Conservation (phyloP, 2,329 filamentous ascomycete species). For the Bipolaris bicolor region DNA sequence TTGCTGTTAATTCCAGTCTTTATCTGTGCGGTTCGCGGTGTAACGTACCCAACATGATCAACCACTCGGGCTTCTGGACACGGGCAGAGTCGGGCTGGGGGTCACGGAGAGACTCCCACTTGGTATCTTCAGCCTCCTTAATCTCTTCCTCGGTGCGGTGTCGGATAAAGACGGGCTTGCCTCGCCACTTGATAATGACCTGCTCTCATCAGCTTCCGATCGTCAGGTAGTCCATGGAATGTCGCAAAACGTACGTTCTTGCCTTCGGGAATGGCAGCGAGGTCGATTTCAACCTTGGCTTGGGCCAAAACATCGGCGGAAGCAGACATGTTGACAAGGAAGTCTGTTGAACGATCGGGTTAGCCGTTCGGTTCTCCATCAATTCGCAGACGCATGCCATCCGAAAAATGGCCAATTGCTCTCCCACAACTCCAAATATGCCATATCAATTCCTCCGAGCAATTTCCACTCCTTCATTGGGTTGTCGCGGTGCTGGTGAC, state of each 20-base stretch:
- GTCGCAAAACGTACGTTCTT: slow-evolving; percentile 81
- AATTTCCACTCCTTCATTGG: slow-evolving; percentile 14
- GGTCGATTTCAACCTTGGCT: slow-evolving; percentile 98
- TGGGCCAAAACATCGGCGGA: slow-evolving; percentile 98
- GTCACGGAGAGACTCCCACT: slow-evolving; percentile 84
- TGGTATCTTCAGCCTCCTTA: slow-evolving; percentile 88
- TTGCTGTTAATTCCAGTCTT: slow-evolving; percentile 32
- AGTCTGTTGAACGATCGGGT: slow-evolving; percentile 68
- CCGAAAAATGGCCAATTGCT: slow-evolving; percentile 42
- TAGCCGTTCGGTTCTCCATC: slow-evolving; percentile 40
- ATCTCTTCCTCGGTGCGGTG: slow-evolving; percentile 95
- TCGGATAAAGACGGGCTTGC: slow-evolving; percentile 99
- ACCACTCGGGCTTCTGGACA: slow-evolving; percentile 98
- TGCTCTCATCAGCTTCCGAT: slow-evolving; percentile 48
- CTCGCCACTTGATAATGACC: slow-evolving; percentile 99
- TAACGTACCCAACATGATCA: slow-evolving; percentile 88
- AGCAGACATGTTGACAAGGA: slow-evolving; percentile 99
- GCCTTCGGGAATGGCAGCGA: slow-evolving; percentile 91
- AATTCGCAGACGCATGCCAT: slow-evolving; percentile 30
- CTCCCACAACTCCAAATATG: slow-evolving; percentile 8
- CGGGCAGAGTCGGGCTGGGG: slow-evolving; percentile 89
- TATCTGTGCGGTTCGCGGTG: neutral
- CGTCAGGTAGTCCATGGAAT: neutral
- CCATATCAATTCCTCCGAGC: slow-evolving; percentile 3
- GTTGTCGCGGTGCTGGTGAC: slow-evolving; percentile 40